Conservation (phyloP, 306 rosid genomes). For the Prunus persica region Prunus_persica_NCBIv2 NC_034009.1:42792001-42792500, state of each 20-base stretch:
- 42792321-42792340: neutral
- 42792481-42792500: too few relatives aligned
- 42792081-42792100: neutral
- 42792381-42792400: neutral
- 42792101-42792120: neutral
- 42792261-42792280: constrained; percentile 10
- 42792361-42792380: neutral
- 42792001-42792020: constrained; percentile 15
- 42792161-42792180: neutral
- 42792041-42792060: neutral
- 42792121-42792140: neutral
- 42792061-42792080: neutral
- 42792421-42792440: neutral
- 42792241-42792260: neutral
- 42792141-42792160: neutral
- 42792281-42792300: neutral
- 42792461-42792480: too few relatives aligned
- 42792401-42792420: neutral
- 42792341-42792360: neutral
- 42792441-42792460: too few relatives aligned
- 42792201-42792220: neutral
- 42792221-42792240: neutral
- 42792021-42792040: neutral
- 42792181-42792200: neutral
- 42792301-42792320: neutral